Evolutionary conservation across 2,329 filamentous ascomycete genomes (phyloP), one percentile per base, ranked within the genome.

Genomic region (Amesomyces nigricolor): DNA sequence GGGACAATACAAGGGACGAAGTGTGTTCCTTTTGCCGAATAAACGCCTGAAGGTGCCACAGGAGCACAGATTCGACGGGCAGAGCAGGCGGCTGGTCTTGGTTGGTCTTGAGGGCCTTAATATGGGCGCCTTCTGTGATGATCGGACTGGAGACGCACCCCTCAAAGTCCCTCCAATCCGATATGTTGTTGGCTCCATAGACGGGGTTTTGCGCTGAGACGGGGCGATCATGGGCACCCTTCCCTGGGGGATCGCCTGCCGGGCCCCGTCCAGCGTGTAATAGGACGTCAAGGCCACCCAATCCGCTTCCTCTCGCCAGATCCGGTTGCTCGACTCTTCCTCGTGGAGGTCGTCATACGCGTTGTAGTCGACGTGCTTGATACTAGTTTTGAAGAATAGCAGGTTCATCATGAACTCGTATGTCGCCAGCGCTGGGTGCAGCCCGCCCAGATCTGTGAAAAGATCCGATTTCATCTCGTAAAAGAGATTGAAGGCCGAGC

Each of bases 301-400:
- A 17, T 67, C 64, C 9, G 65, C 62, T 48, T 69, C 66, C 13
- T 65, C 59, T 14, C 60, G n/a, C n/a, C n/a, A n/a, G n/a, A n/a
- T n/a, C n/a, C n/a, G n/a, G n/a, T n/a, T n/a, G n/a, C n/a, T n/a
- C n/a, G n/a, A n/a, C n/a, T n/a, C n/a, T n/a, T n/a, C n/a, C n/a
- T n/a, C n/a, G n/a, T n/a, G n/a, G n/a, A n/a, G n/a, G n/a, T n/a
- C n/a, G n/a, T n/a, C n/a, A n/a, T n/a, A n/a, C n/a, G n/a, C n/a
- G n/a, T n/a, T n/a, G n/a, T n/a, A n/a, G n/a, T n/a, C n/a, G n/a
- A n/a, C n/a, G n/a, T n/a, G n/a, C n/a, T n/a, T n/a, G n/a, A n/a
- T n/a, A n/a, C n/a, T n/a, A n/a, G n/a, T n/a, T n/a, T n/a, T n/a
- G n/a, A n/a, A n/a, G n/a, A n/a, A n/a, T n/a, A n/a, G n/a, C n/a